Conservation (phyloP, 805 yeast genomes). For the Vanderwaltozyma tropicalis region DNA sequence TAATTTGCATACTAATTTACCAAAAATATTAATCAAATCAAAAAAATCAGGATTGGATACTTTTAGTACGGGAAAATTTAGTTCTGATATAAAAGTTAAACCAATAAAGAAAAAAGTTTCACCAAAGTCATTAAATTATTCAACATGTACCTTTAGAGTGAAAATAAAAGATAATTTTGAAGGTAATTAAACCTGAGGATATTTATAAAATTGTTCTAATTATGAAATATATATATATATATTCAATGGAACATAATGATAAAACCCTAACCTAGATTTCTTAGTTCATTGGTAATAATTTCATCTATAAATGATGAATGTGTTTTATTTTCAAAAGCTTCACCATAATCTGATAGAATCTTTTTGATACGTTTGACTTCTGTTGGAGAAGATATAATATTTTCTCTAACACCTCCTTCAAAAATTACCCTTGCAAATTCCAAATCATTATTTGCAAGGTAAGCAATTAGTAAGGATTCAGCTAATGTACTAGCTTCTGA, state of each 20-base stretch:
- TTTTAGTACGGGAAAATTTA: slow-evolving; percentile 4
- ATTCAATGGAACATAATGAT: too few species aligned
- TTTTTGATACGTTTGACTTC: slow-evolving; percentile 35
- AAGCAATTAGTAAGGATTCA: slow-evolving; percentile 37
- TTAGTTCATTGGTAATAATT: slow-evolving; percentile 4
- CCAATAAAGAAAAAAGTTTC: slow-evolving; percentile 5
- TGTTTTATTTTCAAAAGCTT: slow-evolving; percentile 34
- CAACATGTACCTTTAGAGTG: slow-evolving; percentile 19
- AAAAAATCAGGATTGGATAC: background rate
- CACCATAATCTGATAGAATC: slow-evolving; percentile 41
- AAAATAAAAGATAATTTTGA: slow-evolving; percentile 7
- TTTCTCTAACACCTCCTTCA: slow-evolving; percentile 37
- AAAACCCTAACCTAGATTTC: too few species aligned
- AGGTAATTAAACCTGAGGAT: background rate
- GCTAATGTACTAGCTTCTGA: slow-evolving; percentile 38
- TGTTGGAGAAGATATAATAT: slow-evolving; percentile 30
- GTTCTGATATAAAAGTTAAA: slow-evolving; percentile 8
- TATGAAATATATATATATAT: background rate
- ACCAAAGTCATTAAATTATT: slow-evolving; percentile 8
- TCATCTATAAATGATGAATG: slow-evolving; percentile 17
- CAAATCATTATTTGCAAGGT: slow-evolving; percentile 37
- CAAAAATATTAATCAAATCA: too few species aligned
- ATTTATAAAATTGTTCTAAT: too few species aligned
- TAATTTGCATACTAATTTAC: too few species aligned
- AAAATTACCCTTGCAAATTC: slow-evolving; percentile 43